Base-by-base conservation (phyloP, 2,329 filamentous ascomycete species). In the Hymenoscyphus fructigenus region DNA sequence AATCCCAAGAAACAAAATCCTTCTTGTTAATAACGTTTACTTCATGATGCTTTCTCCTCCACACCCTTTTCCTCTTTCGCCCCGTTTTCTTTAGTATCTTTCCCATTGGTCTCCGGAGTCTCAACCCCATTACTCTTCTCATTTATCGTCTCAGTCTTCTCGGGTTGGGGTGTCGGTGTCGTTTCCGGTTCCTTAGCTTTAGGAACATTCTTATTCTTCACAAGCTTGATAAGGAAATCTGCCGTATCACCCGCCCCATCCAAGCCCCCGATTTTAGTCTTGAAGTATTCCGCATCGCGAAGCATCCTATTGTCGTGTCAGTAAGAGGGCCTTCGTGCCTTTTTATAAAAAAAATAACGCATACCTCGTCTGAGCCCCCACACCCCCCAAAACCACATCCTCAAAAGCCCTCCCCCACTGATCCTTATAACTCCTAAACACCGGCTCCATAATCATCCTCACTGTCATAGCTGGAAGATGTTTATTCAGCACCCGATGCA, bases 211-310 rank as follows among this genome's bases (percentile, higher is more conserved):
- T 91, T 93, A 14, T 82, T 79, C 64, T 84, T 84, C 62, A 91
- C 71, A 4, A 92, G 83, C 23, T 85, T 84, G 14, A 88, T 78
- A 5, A 97, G 82, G 67, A 88, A 83, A 41, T 89, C 84, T 34
- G 91, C 91, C 2, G 91, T 82, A 69, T 93, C 88, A 10, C 85
- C 88, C 47, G 86, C 84, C 2, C 86, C 88, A 59, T 90, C 86
- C 34, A 91, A 82, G 71, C 86, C 86, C 66, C 83, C 82, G 20
- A 91, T 80, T 65, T 84, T 84, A 0, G 81, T 77, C 60, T 86
- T 84, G 72, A 91, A 88, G 67, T 84, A 81, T 71, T 89, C 84
- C 9, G 84, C 85, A 74, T 91, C 89, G 50, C 83, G 82, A 58
- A 88, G 77, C 75, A 92, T 81, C 71, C 88, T 89, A 70, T 63